Evolutionary conservation across 345 rosid genomes (phyloP), one percentile per base, ranked within the genome.

Genomic region (Dimocarpus longan): DNA sequence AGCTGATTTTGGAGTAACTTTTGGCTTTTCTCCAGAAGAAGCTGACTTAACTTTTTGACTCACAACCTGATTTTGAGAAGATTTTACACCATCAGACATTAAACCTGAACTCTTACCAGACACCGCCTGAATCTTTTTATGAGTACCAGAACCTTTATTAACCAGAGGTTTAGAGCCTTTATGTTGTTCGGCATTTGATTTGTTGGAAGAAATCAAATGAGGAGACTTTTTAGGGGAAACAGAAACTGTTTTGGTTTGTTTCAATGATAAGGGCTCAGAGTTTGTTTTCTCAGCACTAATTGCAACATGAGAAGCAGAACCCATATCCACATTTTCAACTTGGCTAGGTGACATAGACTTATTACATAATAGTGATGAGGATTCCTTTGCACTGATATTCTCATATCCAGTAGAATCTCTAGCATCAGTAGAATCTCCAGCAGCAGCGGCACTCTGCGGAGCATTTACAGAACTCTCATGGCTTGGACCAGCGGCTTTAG

Each of bases 191-290:
- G 78, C 64, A 50, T 76, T 73, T 81, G 80, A 81, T 75, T 80
- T 87, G 52, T 77, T 68, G 16, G 77, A 79, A 76, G 79, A 66
- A 80, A 74, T 76, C 60, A 73, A 28, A 73, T 68, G 76, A 69
- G 94, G 90, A 74, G 97, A 89, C 69, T 76, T 89, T 73, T 74
- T 85, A 50, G 97, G 93, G 57, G 94, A 92, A 84, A 74, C 67
- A 66, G 71, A 52, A 70, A 70, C 70, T 75, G 82, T 78, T 83
- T 86, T 89, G 67, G 67, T 81, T 78, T 87, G 88, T 74, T 85
- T 87, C n/a, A 77, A 71, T 63, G 70, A 66, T 19, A 84, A 46
- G 70, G 76, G 81, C 69, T 87, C 87, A 22, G 77, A 52, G 77
- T 86, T 85, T 82, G 84, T 62, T 68, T 86, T 88, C 64, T 70